These are phyloP conservation scores for Pseudopyrenochaeta lycopersici DNA, from an alignment of 2,329 filamentous ascomycete species.

Conservation along the genomic window DNA sequence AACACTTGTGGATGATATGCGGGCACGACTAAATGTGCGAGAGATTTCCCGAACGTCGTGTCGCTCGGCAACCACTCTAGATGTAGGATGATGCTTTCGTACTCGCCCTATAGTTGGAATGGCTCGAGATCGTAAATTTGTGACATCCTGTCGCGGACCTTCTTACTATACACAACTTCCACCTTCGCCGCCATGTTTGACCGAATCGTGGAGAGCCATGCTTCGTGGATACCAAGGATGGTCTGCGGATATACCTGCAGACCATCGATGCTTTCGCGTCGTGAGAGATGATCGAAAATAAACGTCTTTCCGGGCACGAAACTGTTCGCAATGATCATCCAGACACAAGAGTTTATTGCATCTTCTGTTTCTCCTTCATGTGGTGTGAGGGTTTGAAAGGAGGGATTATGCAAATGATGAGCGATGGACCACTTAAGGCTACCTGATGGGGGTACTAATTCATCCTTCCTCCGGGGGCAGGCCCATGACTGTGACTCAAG, in stretches of 20 bases:
- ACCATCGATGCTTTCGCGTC: not conserved
- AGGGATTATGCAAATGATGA: not conserved
- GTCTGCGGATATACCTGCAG: not conserved
- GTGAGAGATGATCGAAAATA: not conserved
- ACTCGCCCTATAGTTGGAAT: not conserved
- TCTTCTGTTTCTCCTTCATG: conserved; percentile 1
- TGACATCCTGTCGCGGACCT: not conserved
- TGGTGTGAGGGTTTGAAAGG: not conserved
- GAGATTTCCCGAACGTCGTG: not conserved
- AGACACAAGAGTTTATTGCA: not conserved
- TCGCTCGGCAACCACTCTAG: not conserved
- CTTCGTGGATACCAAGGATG: not conserved
- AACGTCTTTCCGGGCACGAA: conserved; percentile 1
- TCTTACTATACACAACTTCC: not conserved
- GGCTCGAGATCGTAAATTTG: not conserved
- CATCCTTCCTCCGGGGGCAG: not conserved
- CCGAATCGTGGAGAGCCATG: not conserved
- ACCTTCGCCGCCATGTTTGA: not conserved
- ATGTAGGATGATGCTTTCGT: not conserved
- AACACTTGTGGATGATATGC: not conserved
- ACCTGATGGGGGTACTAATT: not conserved
- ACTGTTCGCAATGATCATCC: not conserved
- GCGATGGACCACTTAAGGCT: not conserved
- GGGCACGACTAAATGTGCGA: not conserved
- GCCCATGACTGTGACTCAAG: not conserved